Evolutionary conservation across 352 stramenopile genomes (phyloP).

Genomic region (Phytopythium sindhum): DNA sequence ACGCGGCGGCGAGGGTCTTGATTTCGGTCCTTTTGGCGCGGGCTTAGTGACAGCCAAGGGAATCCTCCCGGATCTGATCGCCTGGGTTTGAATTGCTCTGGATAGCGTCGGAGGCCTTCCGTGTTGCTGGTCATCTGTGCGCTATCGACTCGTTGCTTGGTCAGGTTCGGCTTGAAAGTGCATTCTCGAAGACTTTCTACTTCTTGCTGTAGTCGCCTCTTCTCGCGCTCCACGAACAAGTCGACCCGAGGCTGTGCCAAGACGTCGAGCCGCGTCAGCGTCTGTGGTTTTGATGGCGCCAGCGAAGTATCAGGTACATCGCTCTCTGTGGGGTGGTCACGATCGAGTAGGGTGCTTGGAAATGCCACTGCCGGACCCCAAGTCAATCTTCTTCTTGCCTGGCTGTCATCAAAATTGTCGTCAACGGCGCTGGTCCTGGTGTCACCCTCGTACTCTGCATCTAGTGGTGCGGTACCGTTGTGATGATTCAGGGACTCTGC

Average conservation of each 20-base stretch:
- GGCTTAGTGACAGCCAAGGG: slow-evolving; percentile 61
- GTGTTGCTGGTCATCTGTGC: background rate
- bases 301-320: background rate
- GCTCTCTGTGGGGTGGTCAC: background rate
- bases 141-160: slow-evolving; percentile 10
- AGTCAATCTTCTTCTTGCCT: background rate
- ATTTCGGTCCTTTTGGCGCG: slow-evolving; percentile 23
- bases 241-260: slow-evolving; percentile 55
- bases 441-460: background rate
- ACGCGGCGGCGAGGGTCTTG: background rate
- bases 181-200: slow-evolving; percentile 61
- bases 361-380: background rate
- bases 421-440: background rate
- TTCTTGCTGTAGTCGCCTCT: slow-evolving; percentile 49
- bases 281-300: slow-evolving; percentile 2
- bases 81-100: background rate
- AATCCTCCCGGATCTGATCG: slow-evolving; percentile 20
- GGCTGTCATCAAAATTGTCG: too few species aligned
- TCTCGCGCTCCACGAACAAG: slow-evolving; percentile 60
- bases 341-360: background rate
- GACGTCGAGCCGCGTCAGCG: slow-evolving; percentile 26
- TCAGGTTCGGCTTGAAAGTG: slow-evolving; percentile 58
- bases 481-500: background rate
- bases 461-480: too few species aligned
- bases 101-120: background rate